A percentile compares a stretch with the other conserved stretches of the same genome.
These are phyloP conservation scores for Peniophora sp. DNA, from an alignment of 1,284 basidiomycete genomes.

Conservation along the genomic window DNA sequence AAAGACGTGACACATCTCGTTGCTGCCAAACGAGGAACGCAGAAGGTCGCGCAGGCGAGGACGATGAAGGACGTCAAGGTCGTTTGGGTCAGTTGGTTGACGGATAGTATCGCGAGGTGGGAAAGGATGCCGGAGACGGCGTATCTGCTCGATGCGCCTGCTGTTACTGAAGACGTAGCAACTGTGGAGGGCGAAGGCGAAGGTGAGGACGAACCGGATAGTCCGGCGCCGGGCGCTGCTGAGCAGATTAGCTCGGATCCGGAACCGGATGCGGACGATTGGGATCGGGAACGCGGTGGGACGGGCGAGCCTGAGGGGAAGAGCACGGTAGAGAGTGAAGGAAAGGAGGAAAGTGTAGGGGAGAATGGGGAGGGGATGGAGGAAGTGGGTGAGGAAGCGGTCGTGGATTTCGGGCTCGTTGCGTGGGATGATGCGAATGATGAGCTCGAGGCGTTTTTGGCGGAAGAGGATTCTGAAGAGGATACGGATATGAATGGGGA, in stretches of 20 bases:
- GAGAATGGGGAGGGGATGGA: constrained; percentile 16
- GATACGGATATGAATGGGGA: constrained; percentile 8
- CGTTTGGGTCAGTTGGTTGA: constrained; percentile 87
- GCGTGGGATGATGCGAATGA: constrained; percentile 15
- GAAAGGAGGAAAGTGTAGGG: constrained; percentile 9
- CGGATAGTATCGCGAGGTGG: constrained; percentile 82
- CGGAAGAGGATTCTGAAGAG: constrained; percentile 7
- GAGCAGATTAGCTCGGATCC: constrained; percentile 59
- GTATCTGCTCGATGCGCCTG: constrained; percentile 57
- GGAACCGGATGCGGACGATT: constrained; percentile 56
- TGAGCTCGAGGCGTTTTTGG: constrained; percentile 9
- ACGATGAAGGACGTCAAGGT: constrained; percentile 66
- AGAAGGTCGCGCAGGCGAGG: constrained; percentile 81
- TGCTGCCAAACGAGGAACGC: constrained; percentile 83
- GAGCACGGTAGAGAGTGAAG: neutral
- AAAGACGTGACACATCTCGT: constrained; percentile 84
- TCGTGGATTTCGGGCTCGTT: constrained; percentile 44
- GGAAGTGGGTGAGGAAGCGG: constrained; percentile 13
- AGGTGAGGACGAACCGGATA: neutral
- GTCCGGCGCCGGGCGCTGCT: constrained; percentile 18
- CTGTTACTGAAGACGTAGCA: constrained; percentile 19
- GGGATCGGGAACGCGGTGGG: constrained; percentile 27
- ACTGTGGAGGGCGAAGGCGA: constrained; percentile 12
- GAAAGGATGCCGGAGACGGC: constrained; percentile 59
- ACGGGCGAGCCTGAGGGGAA: neutral